Evolutionary conservation across 257 asterid species (phyloP), one percentile per base, ranked within the genome.

Genomic region (Ehretia macrophylla): DNA sequence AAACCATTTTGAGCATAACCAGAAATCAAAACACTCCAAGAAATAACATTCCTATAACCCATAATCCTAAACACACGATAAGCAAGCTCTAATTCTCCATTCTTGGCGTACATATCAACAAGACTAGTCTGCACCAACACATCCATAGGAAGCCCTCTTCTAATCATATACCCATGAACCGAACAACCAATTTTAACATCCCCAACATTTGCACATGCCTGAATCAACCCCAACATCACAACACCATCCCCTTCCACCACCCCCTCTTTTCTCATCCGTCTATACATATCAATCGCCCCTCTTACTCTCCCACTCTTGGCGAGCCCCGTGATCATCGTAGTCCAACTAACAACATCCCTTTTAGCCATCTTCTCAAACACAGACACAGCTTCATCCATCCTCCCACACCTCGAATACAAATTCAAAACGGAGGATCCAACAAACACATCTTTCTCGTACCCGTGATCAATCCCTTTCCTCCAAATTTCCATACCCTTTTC

Each of bases 11-110:
- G 95, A 35, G 89, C 85, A 60, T 62, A 73, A 17, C 88, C 92
- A 5, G 88, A 86, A 60, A 89, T 77, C 86, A 89, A 65, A 59
- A 88, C 76, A 62, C 90, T 79, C 95, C 95, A 89, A 39, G 97
- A 75, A 74, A 89, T 79, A 17, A 40, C 79, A 69, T 76, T 84
- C 72, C 52, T 79, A 40, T 1, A 48, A 51, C 70, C 54, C 77
- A 86, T 77, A 12, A 67, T 51, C 68, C 74, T 62, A 52, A 86
- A 84, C 56, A 86, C 37, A 22, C 65, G 38, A 63, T 76, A 73
- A 61, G 95, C 94, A 22, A 58, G 23, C 14, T 63, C 76, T 22
- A 84, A 20, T 55, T 77, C 76, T 46, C 92, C 88, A 64, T 74
- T 74, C 79, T 86, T 89, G 69, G 90, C 82, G 64, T 86, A 84